These are phyloP conservation scores for Psidium guajava DNA, from an alignment of 345 rosid genomes.

Conservation along the genomic window DNA sequence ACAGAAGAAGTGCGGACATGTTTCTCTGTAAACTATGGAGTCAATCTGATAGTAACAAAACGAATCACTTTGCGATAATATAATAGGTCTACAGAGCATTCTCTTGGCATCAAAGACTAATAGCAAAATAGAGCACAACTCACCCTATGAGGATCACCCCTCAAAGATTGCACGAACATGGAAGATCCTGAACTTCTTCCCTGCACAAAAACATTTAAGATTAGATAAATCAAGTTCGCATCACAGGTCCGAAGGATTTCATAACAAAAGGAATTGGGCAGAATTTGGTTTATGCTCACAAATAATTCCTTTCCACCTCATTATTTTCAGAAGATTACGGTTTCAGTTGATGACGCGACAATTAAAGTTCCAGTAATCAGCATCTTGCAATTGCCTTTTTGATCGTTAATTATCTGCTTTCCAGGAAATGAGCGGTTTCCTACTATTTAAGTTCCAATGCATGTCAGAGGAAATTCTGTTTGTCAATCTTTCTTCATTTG, in stretches of 20 bases:
- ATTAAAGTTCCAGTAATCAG: not conserved
- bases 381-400: not conserved
- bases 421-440: not conserved
- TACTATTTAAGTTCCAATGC: not conserved
- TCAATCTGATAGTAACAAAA: not conserved
- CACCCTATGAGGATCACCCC: constrained; percentile 92
- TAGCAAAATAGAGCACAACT: constrained; percentile 10
- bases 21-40: not conserved
- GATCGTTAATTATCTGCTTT: not conserved
- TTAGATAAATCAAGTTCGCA: not conserved
- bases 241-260: not conserved
- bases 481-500: not conserved
- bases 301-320: not conserved
- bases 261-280: not conserved
- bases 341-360: not conserved
- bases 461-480: not conserved
- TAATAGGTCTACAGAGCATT: not conserved
- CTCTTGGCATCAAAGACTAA: not conserved
- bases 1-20: not conserved
- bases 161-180: constrained; percentile 86
- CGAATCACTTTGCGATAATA: not conserved
- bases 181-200: constrained; percentile 49
- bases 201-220: constrained; percentile 22
- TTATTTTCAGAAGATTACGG: not conserved
- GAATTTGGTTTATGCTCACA: not conserved